Evolutionary conservation across 805 yeast genomes (phyloP), one percentile per base, ranked within the genome.

Genomic region (Maudiozyma serrabonitensis): DNA sequence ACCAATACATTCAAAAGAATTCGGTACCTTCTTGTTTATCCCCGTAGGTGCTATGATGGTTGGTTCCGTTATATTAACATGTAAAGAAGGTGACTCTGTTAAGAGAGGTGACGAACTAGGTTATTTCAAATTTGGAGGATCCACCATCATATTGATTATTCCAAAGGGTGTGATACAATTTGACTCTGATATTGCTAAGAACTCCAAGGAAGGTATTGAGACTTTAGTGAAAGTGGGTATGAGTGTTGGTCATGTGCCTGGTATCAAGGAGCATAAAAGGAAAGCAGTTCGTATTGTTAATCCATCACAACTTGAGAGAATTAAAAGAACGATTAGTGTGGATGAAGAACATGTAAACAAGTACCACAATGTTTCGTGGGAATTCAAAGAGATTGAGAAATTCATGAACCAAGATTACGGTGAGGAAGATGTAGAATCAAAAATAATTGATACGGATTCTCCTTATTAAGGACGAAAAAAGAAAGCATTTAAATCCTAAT

Each of bases 1-100:
- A 2, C 89, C 95, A 0, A 81, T 91, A 19, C 79, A 84, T 31
- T 79, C 95, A 1, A 72, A 75, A 32, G 70, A 76, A n/a, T 90
- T 87, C 63, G 97, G 97, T 0, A 74, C 77, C 0, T 84, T 91
- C 18, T 70, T 85, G 53, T 75, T 87, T 68, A 78, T 88, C 21
- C 81, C 93, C 6, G 87, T 91, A 4, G 99, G 99, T 35, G 99
- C 99, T 0, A 91, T 93, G 98, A 89, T 91, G 97, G 99, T 91
- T 2, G 98, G 98, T 0, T 84, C 95, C 1, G 89, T 84, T 2
- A 76, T 88, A 0, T 64, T 91, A 28, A 82, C 91, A 0, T 82
- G 81, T 15, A 62, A 75, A 47, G 77, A 75, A 43, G 88, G 87
- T 2, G 80, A 80, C 42, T 38, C 47, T 0, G 73, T 91, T 3